A percentile compares a stretch with the other conserved stretches of the same genome.
Evolutionary conservation across 2,329 filamentous ascomycete species (phyloP).

Genomic region (Nothophoma quercina): DNA sequence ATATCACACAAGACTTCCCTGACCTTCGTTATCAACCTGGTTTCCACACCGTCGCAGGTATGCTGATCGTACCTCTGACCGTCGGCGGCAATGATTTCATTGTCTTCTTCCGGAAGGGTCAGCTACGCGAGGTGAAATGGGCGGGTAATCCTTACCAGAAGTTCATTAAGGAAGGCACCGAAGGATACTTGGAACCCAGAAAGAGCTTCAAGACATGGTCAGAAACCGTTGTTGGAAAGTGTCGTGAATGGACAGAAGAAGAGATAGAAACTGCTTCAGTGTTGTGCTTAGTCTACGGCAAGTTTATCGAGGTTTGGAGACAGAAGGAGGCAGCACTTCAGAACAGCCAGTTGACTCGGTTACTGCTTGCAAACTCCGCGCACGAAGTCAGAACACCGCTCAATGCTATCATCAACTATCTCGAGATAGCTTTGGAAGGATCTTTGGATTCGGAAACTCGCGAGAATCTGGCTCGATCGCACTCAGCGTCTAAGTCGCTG

Average conservation of each 20-base stretch:
- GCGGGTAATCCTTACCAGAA: slow-evolving; percentile 89
- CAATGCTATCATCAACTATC: slow-evolving; percentile 93
- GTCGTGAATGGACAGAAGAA: slow-evolving; percentile 86
- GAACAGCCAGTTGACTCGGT: slow-evolving; percentile 78
- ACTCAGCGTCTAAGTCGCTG: slow-evolving; percentile 89
- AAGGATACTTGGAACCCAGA: slow-evolving; percentile 77
- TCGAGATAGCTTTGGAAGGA: slow-evolving; percentile 89
- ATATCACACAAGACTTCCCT: slow-evolving; percentile 78
- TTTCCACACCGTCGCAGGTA: slow-evolving; percentile 77
- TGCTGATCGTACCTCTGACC: slow-evolving; percentile 83
- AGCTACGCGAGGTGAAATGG: slow-evolving; percentile 81
- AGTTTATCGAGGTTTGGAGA: slow-evolving; percentile 91
- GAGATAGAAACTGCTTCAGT: slow-evolving; percentile 90
- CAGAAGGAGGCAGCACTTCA: slow-evolving; percentile 87
- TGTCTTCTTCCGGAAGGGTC: slow-evolving; percentile 84
- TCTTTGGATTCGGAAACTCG: slow-evolving; percentile 80
- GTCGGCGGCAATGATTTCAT: slow-evolving; percentile 83
- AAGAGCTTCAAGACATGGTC: slow-evolving; percentile 83
- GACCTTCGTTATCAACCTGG: slow-evolving; percentile 82
- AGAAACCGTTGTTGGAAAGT: slow-evolving; percentile 82
- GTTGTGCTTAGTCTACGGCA: slow-evolving; percentile 84
- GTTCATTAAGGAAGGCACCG: slow-evolving; percentile 73
- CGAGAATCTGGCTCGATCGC: slow-evolving; percentile 82
- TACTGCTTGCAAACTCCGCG: slow-evolving; percentile 85
- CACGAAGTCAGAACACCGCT: slow-evolving; percentile 91